A percentile compares a stretch with the other conserved stretches of the same genome.
Conservation (phyloP, 2,329 filamentous ascomycete genomes). For the Microdochium bolleyi region DNA sequence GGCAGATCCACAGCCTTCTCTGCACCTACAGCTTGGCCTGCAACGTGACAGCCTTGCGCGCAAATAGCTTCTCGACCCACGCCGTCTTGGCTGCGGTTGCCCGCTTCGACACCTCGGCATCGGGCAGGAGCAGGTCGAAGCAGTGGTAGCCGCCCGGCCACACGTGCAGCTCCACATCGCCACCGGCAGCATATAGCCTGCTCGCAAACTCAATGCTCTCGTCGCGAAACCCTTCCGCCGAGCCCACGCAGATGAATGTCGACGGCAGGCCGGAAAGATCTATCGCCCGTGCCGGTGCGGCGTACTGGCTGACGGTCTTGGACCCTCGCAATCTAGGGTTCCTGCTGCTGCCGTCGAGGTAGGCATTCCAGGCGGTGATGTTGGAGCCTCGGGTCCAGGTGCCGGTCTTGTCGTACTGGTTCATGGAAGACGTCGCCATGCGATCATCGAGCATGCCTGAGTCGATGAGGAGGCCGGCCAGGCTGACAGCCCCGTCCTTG, state of each 20-base stretch:
- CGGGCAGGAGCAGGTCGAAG: conserved; percentile 19
- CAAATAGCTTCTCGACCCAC: background rate
- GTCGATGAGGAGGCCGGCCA: conserved; percentile 31
- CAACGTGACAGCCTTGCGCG: background rate
- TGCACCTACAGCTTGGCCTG: background rate
- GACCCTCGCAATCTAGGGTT: conserved; percentile 8
- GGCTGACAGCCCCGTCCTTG: conserved; percentile 13
- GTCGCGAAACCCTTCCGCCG: conserved; percentile 33
- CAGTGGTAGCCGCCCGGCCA: conserved; percentile 31
- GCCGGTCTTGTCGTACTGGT: conserved; percentile 21
- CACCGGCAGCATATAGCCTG: conserved; percentile 28
- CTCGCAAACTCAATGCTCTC: conserved; percentile 29
- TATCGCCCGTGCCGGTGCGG: conserved; percentile 25
- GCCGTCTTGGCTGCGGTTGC: background rate
- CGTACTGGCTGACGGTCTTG: conserved; percentile 23
- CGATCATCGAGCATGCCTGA: conserved; percentile 40
- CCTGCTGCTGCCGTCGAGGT: conserved; percentile 23
- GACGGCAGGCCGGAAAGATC: conserved; percentile 29
- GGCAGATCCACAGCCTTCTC: no score
- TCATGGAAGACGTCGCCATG: conserved; percentile 20
- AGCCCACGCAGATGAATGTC: conserved; percentile 33
- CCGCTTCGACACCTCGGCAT: conserved; percentile 3
- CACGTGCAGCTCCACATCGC: conserved; percentile 33
- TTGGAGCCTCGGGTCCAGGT: conserved; percentile 29
- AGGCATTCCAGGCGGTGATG: conserved; percentile 29